Evolutionary conservation across 345 rosid species (phyloP).

Genomic region (Populus pruinosa): DNA sequence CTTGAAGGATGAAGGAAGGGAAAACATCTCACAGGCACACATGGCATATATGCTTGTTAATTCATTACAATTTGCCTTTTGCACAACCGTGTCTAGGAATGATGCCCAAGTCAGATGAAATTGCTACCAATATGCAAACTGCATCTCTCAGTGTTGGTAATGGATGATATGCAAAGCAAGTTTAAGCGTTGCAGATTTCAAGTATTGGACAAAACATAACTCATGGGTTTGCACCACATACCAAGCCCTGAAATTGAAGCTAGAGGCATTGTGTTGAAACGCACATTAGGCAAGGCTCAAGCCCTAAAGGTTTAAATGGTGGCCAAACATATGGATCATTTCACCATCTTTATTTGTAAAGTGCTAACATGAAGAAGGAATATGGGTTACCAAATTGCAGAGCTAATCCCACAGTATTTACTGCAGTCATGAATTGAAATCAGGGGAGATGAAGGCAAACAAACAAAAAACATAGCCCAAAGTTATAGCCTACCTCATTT

Average conservation of each 20-base stretch:
- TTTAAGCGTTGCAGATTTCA: not conserved
- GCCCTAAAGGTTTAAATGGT: not conserved
- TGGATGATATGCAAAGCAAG: not conserved
- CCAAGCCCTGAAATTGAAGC: not conserved
- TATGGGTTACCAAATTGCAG: not conserved
- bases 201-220: not conserved
- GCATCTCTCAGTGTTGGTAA: not conserved
- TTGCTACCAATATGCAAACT: not conserved
- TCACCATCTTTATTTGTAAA: not conserved
- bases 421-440: not conserved
- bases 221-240: not conserved
- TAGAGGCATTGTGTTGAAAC: not conserved
- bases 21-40: too few species aligned
- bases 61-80: not conserved
- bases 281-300: not conserved
- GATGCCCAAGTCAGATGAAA: not conserved
- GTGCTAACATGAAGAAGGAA: not conserved
- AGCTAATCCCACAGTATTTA: not conserved
- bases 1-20: too few species aligned
- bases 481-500: constrained; percentile 48
- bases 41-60: too few species aligned
- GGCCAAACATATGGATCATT: not conserved
- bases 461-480: not conserved
- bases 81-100: not conserved
- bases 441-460: not conserved